Conservation (phyloP, 2,329 filamentous ascomycete genomes). For the Alternaria solani region DNA sequence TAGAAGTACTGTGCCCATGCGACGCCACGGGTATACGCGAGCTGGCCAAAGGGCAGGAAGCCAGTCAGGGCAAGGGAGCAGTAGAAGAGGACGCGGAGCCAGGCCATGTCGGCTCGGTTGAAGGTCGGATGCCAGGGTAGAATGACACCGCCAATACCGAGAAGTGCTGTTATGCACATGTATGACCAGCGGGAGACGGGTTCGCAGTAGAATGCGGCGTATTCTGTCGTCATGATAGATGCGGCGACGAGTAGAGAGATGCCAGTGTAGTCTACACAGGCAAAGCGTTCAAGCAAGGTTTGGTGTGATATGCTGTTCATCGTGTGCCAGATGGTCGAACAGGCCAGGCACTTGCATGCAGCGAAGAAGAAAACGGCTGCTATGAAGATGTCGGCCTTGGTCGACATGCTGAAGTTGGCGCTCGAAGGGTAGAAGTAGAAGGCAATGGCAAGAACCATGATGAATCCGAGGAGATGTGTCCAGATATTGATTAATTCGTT, state of each 20-base stretch:
- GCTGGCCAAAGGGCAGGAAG: conserved; percentile 86
- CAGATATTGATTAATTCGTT: conserved; percentile 99
- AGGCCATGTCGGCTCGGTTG: conserved; percentile 91
- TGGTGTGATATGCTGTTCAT: conserved; percentile 97
- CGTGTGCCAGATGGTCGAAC: conserved; percentile 97
- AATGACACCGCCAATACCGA: conserved; percentile 87
- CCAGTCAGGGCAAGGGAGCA: conserved; percentile 86
- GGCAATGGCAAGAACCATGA: conserved; percentile 85
- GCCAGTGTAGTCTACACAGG: conserved; percentile 97
- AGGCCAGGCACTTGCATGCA: conserved; percentile 91
- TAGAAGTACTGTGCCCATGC: conserved; percentile 90
- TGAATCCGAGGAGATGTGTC: conserved; percentile 89
- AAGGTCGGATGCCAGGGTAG: conserved; percentile 96
- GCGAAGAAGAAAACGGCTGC: conserved; percentile 96
- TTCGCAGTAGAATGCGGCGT: conserved; percentile 98
- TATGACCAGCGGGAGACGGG: conserved; percentile 86
- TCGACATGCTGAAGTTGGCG: conserved; percentile 84
- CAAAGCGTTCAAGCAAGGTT: conserved; percentile 89
- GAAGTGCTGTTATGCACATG: conserved; percentile 78
- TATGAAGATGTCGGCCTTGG: conserved; percentile 87
- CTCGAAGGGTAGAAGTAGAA: conserved; percentile 96
- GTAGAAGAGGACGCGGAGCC: conserved; percentile 91
- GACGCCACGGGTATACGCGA: conserved; percentile 78
- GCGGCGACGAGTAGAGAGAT: conserved; percentile 95
- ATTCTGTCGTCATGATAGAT: conserved; percentile 97